Evolutionary conservation across 2,329 filamentous ascomycete genomes (phyloP).

Genomic region (Diplodia sapinea): DNA sequence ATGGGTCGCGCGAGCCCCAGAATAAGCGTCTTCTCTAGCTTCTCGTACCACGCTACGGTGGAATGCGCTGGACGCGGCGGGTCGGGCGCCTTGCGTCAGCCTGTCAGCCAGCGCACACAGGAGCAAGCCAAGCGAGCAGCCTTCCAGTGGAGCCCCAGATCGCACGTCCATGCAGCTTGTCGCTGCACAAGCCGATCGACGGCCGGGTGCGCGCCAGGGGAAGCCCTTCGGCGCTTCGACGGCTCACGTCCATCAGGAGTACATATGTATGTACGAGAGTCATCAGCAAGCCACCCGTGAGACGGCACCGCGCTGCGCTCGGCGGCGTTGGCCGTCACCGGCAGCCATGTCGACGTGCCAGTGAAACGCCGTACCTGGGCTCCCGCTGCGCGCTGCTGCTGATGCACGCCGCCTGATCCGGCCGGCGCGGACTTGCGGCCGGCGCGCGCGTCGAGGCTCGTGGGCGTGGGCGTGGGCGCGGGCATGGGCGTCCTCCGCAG

Average conservation of each 20-base stretch:
- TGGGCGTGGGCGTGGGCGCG: not conserved
- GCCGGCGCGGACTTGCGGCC: constrained; percentile 21
- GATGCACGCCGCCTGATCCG: constrained; percentile 17
- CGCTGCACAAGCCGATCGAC: constrained; percentile 6
- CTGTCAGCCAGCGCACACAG: constrained; percentile 29
- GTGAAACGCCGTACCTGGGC: constrained; percentile 28
- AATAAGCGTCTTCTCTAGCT: not conserved
- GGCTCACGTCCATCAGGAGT: constrained; percentile 18
- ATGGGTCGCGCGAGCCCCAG: constrained; percentile 19
- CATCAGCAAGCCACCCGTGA: constrained; percentile 24
- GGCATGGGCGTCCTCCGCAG: not conserved
- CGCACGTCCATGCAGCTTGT: constrained; percentile 13
- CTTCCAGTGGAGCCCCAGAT: constrained; percentile 28
- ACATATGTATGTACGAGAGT: constrained; percentile 26
- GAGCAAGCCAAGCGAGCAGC: constrained; percentile 28
- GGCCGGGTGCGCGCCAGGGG: constrained; percentile 27
- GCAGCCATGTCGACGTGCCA: constrained; percentile 21
- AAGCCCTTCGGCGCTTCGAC: constrained; percentile 27
- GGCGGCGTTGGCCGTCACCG: constrained; percentile 17
- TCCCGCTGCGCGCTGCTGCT: constrained; percentile 5
- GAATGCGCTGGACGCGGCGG: constrained; percentile 19
- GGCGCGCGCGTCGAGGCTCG: not conserved
- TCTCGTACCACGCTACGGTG: constrained; percentile 9
- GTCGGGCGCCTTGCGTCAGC: constrained; percentile 28
- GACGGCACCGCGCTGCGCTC: constrained; percentile 11